Evolutionary conservation across 352 stramenopile genomes (phyloP), one percentile per base, ranked within the genome.

Genomic region (Phytophthora tentaculata): DNA sequence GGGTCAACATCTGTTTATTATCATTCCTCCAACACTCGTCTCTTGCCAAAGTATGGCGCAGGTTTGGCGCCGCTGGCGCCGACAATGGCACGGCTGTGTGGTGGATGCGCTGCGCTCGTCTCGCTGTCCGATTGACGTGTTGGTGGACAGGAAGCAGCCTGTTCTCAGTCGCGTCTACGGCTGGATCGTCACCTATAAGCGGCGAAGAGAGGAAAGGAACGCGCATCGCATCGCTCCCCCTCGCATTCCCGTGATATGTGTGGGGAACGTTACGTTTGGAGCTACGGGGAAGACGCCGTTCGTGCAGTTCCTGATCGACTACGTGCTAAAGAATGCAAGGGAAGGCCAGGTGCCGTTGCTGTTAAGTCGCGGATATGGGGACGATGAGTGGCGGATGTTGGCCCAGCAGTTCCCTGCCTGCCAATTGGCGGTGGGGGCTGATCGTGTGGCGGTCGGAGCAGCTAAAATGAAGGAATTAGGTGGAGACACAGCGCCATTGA

Each of bases 271-370:
- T 56, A 92, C 84, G 2, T 91, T 90, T 41, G 84, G 84, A 2
- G 84, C 79, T n/a, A 92, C 84, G 4, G 84, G 84, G 54, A 92
- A 92, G 71, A 92, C 84, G 41, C 84, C 84, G 20, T 86, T 79
- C 8, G 84, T 84, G 23, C 55, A 84, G 48, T 79, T 82, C 23
- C 69, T 92, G 19, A 45, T 72, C 14, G 56, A 70, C 32, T 62
- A 71, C 4, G 58, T 51, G 12, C 55, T 83, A 13, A 54, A 35
- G n/a, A 17, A 50, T 45, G 44, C 13, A 22, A 23, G 0, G 0
- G 26, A 53, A 22, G 43, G 35, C 10, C 65, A 61, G 13, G 70
- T 79, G 28, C 79, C 79, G 5, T 69, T 91, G 79, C 66, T 91
- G 20, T 66, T 91, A 14, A 88, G 73, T 14, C 53, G 84, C 28